Evolutionary conservation across 257 asterid genomes (phyloP).

Genomic region (Fraxinus americana): DNA sequence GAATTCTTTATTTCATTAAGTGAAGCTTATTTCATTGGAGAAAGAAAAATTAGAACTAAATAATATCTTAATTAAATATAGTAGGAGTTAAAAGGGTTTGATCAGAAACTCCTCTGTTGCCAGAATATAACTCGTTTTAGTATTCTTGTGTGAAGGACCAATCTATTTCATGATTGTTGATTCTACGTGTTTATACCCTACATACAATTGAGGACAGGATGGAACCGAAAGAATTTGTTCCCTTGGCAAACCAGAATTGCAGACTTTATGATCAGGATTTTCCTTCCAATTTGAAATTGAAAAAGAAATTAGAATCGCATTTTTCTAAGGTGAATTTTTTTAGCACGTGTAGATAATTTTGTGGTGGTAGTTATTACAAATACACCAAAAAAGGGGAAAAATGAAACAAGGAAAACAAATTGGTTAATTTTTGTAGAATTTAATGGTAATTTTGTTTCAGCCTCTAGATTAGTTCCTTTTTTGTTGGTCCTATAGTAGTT

Average conservation of each 20-base stretch:
- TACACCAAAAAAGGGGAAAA: slow-evolving; percentile 3
- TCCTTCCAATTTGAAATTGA: slow-evolving; percentile 46
- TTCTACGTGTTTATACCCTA: slow-evolving; percentile 43
- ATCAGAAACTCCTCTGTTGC: background rate
- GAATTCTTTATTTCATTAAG: background rate
- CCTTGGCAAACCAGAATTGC: slow-evolving; percentile 46
- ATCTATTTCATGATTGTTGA: slow-evolving; percentile 3
- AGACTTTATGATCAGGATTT: slow-evolving; percentile 56
- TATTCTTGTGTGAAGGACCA: background rate
- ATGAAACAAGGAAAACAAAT: background rate
- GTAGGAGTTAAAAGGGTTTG: background rate
- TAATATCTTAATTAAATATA: background rate
- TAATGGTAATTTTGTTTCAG: background rate
- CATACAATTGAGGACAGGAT: slow-evolving; percentile 42
- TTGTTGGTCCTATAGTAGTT: background rate
- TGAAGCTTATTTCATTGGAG: background rate
- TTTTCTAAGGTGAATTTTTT: slow-evolving; percentile 56
- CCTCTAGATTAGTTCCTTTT: background rate
- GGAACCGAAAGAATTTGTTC: slow-evolving; percentile 42
- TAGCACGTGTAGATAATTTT: background rate
- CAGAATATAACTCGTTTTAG: background rate
- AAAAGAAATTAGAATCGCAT: slow-evolving; percentile 45
- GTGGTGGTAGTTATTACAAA: slow-evolving; percentile 3
- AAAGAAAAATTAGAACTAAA: background rate
- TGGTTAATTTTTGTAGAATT: background rate